Evolutionary conservation across 148 eudicot genomes (phyloP), one percentile per base, ranked within the genome.

Genomic region (Tetragonia tetragonoides): DNA sequence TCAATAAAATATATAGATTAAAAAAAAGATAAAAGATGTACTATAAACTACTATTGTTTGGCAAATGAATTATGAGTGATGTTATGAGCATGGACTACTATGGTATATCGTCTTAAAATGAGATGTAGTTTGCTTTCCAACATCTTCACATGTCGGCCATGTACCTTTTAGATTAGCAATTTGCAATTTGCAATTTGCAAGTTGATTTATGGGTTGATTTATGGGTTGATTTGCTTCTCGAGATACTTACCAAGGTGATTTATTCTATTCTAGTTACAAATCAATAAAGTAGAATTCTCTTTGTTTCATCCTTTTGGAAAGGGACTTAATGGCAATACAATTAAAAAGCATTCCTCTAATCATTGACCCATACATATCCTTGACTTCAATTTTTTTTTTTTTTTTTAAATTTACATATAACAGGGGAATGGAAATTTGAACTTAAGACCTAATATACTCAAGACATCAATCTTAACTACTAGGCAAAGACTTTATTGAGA

Each of bases 111-210:
- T 20, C 61, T 18, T 16, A 57, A 53, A 6, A 51, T 34, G 4
- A 18, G 49, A 10, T 41, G 6, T 69, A 42, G 37, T 57, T 72
- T 10, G 65, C 10, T 56, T 56, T 14, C 75, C 75, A 72, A 72
- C 75, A 72, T 72, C 7, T 72, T 72, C 75, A 72, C 75, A 72
- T 72, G 74, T 40, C 62, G 38, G 54, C 62, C 74, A 34, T 34
- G 61, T 71, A 71, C 53, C 14, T 71, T 71, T 71, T 23, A 71
- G 61, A 49, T 51, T 51, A 71, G 61, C 74, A 51, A 71, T 51
- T 38, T 24, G 60, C 77, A 76, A 76, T 15, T 49, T 71, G 61
- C 74, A 71, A 71, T n/a, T n/a, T n/a, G n/a, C n/a, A n/a, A n/a
- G 57, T 77, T 77, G 73, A 57, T 56, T 54, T 8, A 57, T 57